Conservation (phyloP, 306 rosid species). For the Potentilla sterilis region DNA sequence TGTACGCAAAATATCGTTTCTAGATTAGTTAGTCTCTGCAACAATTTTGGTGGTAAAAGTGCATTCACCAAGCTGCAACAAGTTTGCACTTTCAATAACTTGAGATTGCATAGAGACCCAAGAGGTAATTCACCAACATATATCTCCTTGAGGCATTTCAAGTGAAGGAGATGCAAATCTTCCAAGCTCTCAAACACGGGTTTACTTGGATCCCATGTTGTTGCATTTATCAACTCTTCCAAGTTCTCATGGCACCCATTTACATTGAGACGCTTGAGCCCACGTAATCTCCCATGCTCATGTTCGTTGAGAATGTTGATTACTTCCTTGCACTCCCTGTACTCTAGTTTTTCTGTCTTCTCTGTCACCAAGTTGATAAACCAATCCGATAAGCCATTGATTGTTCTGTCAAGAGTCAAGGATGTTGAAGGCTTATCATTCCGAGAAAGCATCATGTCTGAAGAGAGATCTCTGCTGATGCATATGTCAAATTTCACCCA, state of each 20-base stretch:
- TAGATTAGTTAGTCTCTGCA: neutral
- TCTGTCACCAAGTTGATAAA: neutral
- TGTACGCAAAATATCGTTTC: neutral
- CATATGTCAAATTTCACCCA: neutral
- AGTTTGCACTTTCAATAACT: neutral
- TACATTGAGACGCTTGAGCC: neutral
- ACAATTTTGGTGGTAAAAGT: conserved; percentile 6
- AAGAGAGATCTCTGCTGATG: neutral
- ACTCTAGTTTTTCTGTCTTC: conserved; percentile 5
- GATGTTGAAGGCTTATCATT: neutral
- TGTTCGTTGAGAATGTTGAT: neutral
- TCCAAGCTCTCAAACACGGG: conserved; percentile 10
- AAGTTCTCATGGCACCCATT: neutral
- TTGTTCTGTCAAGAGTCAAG: neutral
- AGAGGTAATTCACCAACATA: neutral
- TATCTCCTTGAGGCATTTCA: neutral
- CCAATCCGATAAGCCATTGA: neutral
- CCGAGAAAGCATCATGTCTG: neutral
- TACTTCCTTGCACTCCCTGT: neutral
- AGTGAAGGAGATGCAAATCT: neutral
- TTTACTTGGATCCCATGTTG: neutral
- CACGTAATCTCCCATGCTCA: neutral
- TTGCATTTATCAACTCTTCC: neutral
- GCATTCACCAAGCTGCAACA: neutral
- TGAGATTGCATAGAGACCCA: conserved; percentile 10